These are phyloP conservation scores for Polyplosphaeria fusca DNA, from an alignment of 495 filamentous ascomycete species.

Conservation along the genomic window DNA sequence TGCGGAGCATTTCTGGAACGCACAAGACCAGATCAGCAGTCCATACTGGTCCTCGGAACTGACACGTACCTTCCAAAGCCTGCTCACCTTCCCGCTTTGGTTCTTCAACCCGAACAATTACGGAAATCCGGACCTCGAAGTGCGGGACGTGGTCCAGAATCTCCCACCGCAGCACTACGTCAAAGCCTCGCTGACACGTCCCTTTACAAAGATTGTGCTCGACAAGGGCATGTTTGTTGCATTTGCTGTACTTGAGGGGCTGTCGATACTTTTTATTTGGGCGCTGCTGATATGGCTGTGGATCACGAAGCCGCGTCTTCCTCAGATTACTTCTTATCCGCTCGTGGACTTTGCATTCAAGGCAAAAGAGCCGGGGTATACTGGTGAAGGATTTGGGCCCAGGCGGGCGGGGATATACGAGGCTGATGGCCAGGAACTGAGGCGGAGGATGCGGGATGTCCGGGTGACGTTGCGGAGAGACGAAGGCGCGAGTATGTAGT, in stretches of 20 bases:
- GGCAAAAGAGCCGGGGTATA: background rate
- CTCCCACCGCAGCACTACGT: constrained; percentile 1
- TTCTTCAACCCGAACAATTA: constrained; percentile 14
- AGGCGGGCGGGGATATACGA: background rate
- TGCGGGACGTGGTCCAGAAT: background rate
- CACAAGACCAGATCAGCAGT: background rate
- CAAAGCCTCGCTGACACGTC: constrained; percentile 1
- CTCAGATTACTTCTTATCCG: constrained; percentile 2
- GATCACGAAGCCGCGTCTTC: constrained; percentile 1
- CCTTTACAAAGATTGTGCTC: constrained; percentile 2
- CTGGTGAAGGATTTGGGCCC: background rate
- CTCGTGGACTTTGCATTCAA: constrained; percentile 17
- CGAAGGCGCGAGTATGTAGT: background rate
- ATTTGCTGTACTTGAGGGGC: constrained; percentile 1
- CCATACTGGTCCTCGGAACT: constrained; percentile 5
- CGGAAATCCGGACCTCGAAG: constrained; percentile 5
- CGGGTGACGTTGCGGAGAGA: background rate
- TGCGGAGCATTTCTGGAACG: constrained; percentile 15
- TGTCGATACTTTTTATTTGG: constrained; percentile 6
- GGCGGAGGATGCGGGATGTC: background rate
- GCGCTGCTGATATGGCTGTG: constrained; percentile 11
- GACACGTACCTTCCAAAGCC: constrained; percentile 1
- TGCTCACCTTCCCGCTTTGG: constrained; percentile 10
- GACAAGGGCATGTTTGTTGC: constrained; percentile 5
- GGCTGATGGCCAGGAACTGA: background rate